phyloP scores from a whole-genome alignment of 176 grass and related monocot species.

The Zea luxurians region DNA sequence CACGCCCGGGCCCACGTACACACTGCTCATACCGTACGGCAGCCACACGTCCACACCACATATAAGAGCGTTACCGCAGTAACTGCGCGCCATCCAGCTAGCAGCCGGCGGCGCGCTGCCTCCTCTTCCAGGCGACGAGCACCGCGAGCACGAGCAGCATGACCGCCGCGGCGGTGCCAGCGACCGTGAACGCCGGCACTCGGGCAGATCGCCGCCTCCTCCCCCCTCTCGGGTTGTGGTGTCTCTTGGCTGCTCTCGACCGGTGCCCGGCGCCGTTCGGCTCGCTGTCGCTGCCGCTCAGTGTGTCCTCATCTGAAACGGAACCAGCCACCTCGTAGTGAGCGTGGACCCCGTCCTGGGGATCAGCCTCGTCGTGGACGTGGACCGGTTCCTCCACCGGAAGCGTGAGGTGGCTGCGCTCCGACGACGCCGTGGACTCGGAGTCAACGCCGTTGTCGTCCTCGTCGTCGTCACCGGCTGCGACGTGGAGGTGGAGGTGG shows the following conservation, averaged over 20 bases:
- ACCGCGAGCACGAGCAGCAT: constrained; percentile 44
- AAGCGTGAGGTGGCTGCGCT: constrained; percentile 9
- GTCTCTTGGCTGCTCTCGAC: neutral
- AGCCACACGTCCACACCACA: too few relatives aligned
- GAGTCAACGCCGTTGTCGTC: neutral
- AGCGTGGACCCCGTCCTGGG: neutral
- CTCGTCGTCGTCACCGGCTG: neutral
- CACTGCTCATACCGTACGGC: neutral
- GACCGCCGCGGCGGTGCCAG: constrained; percentile 20
- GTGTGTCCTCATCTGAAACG: neutral
- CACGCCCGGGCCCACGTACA: neutral
- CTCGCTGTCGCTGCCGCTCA: neutral
- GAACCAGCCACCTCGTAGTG: neutral
- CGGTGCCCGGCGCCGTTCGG: neutral
- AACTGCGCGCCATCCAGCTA: neutral
- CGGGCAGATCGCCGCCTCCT: neutral
- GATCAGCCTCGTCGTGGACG: neutral
- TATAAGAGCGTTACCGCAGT: too few relatives aligned
- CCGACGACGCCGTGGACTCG: constrained; percentile 23
- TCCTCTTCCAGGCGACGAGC: constrained; percentile 33
- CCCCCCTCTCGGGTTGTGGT: neutral
- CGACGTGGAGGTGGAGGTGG: constrained; percentile 23
- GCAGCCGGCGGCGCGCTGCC: neutral
- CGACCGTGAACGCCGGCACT: neutral
- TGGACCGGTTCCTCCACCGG: constrained; percentile 37